Evolutionary conservation across 495 filamentous ascomycete species (phyloP), one percentile per base, ranked within the genome.

Genomic region (Xylaria palmicola): DNA sequence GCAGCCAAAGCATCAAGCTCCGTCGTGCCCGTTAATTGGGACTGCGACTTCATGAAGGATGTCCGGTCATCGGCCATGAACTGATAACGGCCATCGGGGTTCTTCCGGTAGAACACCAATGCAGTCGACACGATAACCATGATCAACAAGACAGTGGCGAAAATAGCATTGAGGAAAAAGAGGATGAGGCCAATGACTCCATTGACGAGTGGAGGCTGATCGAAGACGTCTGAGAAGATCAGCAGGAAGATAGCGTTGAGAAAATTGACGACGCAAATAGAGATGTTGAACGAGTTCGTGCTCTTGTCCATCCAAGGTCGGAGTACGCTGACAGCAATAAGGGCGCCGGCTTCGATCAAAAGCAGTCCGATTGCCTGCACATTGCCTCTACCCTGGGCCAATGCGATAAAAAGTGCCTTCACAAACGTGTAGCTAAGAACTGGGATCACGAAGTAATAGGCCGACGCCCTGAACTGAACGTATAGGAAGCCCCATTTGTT

Each of bases 401-500:
- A 86, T 30, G 88, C 91, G 66, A 98, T 88, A 74, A 98, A 98
- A 81, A 97, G 88, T 41, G 86, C 83, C 81, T 97, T 98, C 70
- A 95, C 60, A 13, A 98, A 72, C 30, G 88, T 85, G 68, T 98
- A 97, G 39, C 79, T 67, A 37, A 98, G 81, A 39, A 89, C 72
- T 0, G 93, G 93, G 15, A 95, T 85, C 69, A 98, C 89, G 73
- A 95, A 98, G 79, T 96, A 98, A 80, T 98, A 98, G 6, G 92
- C 90, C 1, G 93, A 93, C 20, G 94, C 93, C 58, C 93, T 89
- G 80, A 96, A 98, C 73, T 97, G 94, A 57, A 98, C 91, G 71
- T 98, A 98, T 29, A 98, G 78, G 78, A 98, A 98, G 15, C 94
- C 94, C 94, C 94, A 97, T 78, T 97, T 96, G 85, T 98, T 97